A percentile compares a stretch with the other conserved stretches of the same genome.
phyloP scores from a whole-genome alignment of 1,284 basidiomycete species.

The Naganishia cerealis region DNA sequence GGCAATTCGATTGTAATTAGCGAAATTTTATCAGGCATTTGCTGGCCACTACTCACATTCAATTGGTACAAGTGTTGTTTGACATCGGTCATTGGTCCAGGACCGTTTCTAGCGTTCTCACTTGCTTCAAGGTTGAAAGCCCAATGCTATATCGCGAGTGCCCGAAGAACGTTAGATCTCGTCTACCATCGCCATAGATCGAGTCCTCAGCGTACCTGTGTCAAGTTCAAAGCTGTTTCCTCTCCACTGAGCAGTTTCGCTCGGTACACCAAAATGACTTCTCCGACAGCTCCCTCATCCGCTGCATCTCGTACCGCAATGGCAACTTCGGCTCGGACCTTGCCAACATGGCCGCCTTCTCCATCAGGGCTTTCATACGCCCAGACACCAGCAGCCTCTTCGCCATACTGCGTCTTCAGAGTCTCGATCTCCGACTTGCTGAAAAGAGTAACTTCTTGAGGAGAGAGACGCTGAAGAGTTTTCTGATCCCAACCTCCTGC shows the following conservation, averaged over 20 bases:
- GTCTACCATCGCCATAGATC: neutral
- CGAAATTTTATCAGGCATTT: neutral
- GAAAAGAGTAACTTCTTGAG: slow-evolving; percentile 7
- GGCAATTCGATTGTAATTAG: neutral
- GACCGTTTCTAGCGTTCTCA: slow-evolving; percentile 27
- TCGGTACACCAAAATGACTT: slow-evolving; percentile 29
- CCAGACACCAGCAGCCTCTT: slow-evolving; percentile 30
- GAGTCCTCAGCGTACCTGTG: slow-evolving; percentile 18
- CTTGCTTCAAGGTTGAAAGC: slow-evolving; percentile 34
- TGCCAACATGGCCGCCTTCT: slow-evolving; percentile 32
- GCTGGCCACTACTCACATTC: slow-evolving; percentile 18
- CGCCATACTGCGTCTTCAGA: slow-evolving; percentile 8
- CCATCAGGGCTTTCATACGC: slow-evolving; percentile 29
- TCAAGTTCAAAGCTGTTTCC: slow-evolving; percentile 30
- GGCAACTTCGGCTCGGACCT: slow-evolving; percentile 27
- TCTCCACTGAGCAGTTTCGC: slow-evolving; percentile 32
- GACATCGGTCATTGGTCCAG: slow-evolving; percentile 24
- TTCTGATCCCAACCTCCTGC: slow-evolving; percentile 34
- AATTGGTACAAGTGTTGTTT: slow-evolving; percentile 28
- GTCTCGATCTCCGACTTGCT: slow-evolving; percentile 3
- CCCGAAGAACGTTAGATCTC: neutral
- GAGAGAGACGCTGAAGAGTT: slow-evolving; percentile 10
- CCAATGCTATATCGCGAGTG: slow-evolving; percentile 26
- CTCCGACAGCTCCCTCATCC: slow-evolving; percentile 18
- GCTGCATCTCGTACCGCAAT: slow-evolving; percentile 20